Base-by-base conservation (phyloP, 2,329 filamentous ascomycete genomes). In the Epichloe amarillans region DNA sequence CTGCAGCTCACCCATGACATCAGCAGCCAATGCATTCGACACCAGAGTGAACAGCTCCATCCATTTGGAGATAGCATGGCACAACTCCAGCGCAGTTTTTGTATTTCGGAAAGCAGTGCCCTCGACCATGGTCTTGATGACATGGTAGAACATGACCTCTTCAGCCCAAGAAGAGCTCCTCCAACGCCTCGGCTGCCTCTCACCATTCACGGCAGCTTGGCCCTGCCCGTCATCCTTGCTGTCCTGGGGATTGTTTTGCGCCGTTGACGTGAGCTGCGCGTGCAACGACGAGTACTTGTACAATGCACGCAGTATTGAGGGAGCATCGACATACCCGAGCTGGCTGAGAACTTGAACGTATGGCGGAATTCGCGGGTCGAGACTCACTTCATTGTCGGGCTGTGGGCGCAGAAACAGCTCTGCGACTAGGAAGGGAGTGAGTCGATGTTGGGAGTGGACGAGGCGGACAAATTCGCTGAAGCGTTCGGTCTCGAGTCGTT, bases 121-220 rank as follows among this genome's bases (percentile, higher is more conserved):
- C 46, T 77, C 70, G 1, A 74, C 84, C 47, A 97, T 89, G 0
- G 84, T 86, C 67, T 94, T 95, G 2, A 88, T 88, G 47, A 98
- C 88, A 3, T 90, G 83, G 66, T 95, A 94, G 61, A 96, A 84
- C 67, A 97, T 87, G 47, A 93, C 83, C 69, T 96, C 95, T 64
- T 98, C 93, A 0, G 84, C 66, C 53, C 70, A 70, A 55, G 78
- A 81, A 1, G 79, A 82, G 62, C 66, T 76, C 48, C 64, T 69
- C 79, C 80, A 84, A 53, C 73, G 64, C 33, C 62, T 52, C 1
- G 54, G 46, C 50, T 58, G 54, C 21, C 61, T 59, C 6, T 59
- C 57, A 15, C 56, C 54, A 15, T 50, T 54, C 5, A 55, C 46
- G 49, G 52, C 46, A 52, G 23, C 26, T 42, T 46, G 47, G 12